These are phyloP conservation scores for Achaetomiella virescens DNA, from an alignment of 495 filamentous ascomycete genomes.

Conservation along the genomic window DNA sequence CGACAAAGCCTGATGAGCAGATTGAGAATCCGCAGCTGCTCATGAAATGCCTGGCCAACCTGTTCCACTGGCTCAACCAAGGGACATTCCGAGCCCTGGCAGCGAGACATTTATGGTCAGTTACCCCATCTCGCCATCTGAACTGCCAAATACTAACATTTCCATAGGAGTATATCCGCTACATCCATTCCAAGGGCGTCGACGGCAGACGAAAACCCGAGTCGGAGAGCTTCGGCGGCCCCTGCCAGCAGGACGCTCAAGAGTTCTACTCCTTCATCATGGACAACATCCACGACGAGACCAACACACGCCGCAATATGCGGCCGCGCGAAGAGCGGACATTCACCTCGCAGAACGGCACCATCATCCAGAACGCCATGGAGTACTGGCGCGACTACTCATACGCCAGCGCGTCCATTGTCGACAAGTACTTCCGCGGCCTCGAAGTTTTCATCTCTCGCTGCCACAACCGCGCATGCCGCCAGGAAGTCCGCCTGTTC, in stretches of 20 bases:
- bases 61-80: conserved; percentile 65
- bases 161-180: conserved; percentile 34
- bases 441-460: conserved; percentile 24
- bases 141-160: conserved; percentile 22
- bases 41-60: conserved; percentile 63
- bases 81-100: conserved; percentile 50
- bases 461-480: conserved; percentile 25
- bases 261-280: conserved; percentile 40
- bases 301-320: conserved; percentile 28
- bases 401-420: conserved; percentile 20
- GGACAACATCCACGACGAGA: conserved; percentile 37
- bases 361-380: conserved; percentile 20
- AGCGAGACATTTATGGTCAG: conserved; percentile 60
- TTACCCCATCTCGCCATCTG: not conserved
- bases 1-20: conserved; percentile 53
- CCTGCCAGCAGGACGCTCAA: conserved; percentile 38
- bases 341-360: conserved; percentile 18
- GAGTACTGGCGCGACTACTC: conserved; percentile 27
- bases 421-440: conserved; percentile 36
- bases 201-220: conserved; percentile 3
- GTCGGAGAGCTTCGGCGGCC: conserved; percentile 30
- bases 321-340: conserved; percentile 13
- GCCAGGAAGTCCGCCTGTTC: conserved; percentile 19
- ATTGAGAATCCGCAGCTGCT: conserved; percentile 74
- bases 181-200: conserved; percentile 24